Conservation (phyloP, 164 flowering plant genomes). For the Nymphaea thermarum region DNA sequence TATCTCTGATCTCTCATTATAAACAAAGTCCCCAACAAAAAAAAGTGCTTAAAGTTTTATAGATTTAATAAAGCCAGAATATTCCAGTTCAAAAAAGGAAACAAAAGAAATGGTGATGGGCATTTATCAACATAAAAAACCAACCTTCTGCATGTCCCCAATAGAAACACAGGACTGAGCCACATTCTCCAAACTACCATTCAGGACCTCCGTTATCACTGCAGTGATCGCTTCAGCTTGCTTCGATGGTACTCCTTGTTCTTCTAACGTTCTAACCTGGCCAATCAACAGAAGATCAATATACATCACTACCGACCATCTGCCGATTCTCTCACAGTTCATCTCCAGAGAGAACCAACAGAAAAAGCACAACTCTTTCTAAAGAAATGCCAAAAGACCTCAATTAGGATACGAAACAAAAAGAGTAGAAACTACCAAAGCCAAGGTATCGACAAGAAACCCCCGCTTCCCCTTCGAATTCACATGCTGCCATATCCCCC, state of each 20-base stretch:
- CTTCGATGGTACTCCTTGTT: constrained; percentile 52
- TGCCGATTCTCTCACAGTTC: background rate
- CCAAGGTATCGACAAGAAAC: constrained; percentile 14
- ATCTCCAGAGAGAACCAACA: background rate
- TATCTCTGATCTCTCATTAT: too few relatives aligned
- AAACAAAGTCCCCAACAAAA: too few relatives aligned
- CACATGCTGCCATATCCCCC: constrained; percentile 2
- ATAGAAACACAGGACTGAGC: constrained; percentile 50
- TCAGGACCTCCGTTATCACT: constrained; percentile 49
- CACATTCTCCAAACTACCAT: constrained; percentile 61
- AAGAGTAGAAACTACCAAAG: background rate
- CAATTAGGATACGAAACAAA: background rate
- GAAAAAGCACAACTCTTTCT: background rate
- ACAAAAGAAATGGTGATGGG: background rate
- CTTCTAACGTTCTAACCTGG: constrained; percentile 20
- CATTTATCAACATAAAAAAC: background rate
- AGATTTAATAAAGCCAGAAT: too few relatives aligned
- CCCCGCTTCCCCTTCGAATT: constrained; percentile 7
- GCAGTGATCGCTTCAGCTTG: constrained; percentile 71
- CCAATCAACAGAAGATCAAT: constrained; percentile 2
- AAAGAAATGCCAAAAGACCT: too few relatives aligned
- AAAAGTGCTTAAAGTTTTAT: too few relatives aligned
- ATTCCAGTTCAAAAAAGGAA: too few relatives aligned
- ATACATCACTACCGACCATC: background rate
- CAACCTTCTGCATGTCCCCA: constrained; percentile 50